phyloP scores from a whole-genome alignment of 2,329 filamentous ascomycete species.

The Cladosporium colombiae region DNA sequence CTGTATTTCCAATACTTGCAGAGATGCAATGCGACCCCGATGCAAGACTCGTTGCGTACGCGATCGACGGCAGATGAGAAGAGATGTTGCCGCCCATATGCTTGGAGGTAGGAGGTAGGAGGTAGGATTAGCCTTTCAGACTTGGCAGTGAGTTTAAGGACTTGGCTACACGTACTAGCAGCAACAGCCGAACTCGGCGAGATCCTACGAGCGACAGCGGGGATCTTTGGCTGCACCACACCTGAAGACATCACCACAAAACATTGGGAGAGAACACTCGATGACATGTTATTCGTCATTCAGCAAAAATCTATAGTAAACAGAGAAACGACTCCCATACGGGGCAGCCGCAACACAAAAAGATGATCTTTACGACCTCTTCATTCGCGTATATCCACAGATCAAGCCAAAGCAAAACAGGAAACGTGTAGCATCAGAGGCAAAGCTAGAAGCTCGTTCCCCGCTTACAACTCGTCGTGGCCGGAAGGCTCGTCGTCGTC shows the following conservation, averaged over 20 bases:
- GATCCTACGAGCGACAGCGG: not conserved
- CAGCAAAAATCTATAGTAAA: slow-evolving; percentile 19
- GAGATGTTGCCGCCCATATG: not conserved
- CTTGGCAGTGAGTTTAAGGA: slow-evolving; percentile 10
- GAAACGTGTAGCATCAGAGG: not conserved
- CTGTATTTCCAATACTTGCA: not conserved
- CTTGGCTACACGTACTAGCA: not conserved
- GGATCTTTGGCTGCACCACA: not conserved
- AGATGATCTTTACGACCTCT: slow-evolving; percentile 3
- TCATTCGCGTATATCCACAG: slow-evolving; percentile 15
- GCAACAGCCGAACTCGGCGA: not conserved
- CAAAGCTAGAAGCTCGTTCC: not conserved
- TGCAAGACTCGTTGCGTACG: not conserved
- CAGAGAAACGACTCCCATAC: not conserved
- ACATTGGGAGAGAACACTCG: not conserved
- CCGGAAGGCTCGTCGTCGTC: slow-evolving; percentile 64
- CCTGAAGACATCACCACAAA: not conserved
- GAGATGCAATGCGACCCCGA: not conserved
- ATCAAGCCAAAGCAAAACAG: slow-evolving; percentile 6
- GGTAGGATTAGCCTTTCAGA: not conserved
- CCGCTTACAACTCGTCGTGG: slow-evolving; percentile 52
- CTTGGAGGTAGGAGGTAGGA: not conserved
- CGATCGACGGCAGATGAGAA: not conserved
- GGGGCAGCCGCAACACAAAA: not conserved
- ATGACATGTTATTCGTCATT: slow-evolving; percentile 9